Percentiles rank a stretch among this genome's conserved stretches.
These are phyloP conservation scores for Stagonosporopsis vannaccii DNA, from an alignment of 2,329 filamentous ascomycete genomes.

Conservation along the genomic window DNA sequence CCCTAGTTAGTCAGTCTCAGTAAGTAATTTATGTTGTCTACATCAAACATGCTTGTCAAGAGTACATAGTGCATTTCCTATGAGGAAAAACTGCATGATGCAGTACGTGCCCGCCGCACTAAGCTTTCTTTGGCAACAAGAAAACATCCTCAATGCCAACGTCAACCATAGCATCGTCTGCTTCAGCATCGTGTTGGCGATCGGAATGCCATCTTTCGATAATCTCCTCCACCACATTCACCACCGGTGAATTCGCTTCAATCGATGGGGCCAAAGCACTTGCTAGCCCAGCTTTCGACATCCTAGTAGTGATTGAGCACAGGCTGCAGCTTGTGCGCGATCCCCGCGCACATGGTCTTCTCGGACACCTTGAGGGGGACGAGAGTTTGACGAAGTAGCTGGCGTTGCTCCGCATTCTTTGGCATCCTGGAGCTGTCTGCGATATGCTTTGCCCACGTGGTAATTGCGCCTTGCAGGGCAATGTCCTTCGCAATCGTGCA, in stretches of 20 bases:
- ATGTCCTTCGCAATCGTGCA: not conserved
- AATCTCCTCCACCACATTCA: not conserved
- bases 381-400: not conserved
- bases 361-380: too few species aligned
- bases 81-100: not conserved
- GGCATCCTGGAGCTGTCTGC: not conserved
- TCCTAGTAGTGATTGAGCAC: not conserved
- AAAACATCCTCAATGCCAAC: not conserved
- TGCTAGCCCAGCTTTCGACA: not conserved
- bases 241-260: not conserved
- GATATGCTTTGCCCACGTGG: not conserved
- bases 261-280: not conserved
- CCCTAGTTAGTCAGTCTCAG: constrained; percentile 49
- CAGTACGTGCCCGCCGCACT: not conserved
- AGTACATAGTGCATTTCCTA: not conserved
- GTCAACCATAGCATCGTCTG: not conserved
- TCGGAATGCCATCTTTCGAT: not conserved
- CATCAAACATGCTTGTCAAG: too few species aligned
- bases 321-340: not conserved
- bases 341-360: not conserved
- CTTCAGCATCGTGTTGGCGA: not conserved
- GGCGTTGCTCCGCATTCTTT: not conserved
- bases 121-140: not conserved
- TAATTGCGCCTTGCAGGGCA: not conserved
- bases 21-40: not conserved